These are phyloP conservation scores for Chalciporus pseudorubinellus DNA, from an alignment of 768 basidiomycete genomes.

Conservation along the genomic window DNA sequence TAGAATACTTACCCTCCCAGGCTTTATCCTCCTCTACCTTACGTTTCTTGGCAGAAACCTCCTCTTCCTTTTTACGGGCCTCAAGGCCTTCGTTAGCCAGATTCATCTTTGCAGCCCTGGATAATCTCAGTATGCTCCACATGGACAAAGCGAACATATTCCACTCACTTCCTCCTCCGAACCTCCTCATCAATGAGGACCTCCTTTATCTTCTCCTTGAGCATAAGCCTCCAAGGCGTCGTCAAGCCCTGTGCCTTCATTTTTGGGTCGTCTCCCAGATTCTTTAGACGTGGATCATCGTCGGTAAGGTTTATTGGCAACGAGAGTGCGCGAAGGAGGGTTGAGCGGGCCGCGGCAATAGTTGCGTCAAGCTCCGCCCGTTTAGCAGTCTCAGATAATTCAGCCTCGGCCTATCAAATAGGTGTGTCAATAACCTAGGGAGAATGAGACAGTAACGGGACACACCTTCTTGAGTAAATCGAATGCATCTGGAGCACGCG, in stretches of 20 bases:
- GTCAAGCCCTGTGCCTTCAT: conserved; percentile 28
- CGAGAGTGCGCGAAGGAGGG: conserved; percentile 60
- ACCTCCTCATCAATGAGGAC: conserved; percentile 89
- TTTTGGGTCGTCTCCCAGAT: conserved; percentile 39
- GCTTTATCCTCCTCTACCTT: conserved; percentile 85
- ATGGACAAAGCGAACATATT: not conserved
- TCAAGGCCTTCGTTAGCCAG: conserved; percentile 89
- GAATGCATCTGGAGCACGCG: conserved; percentile 87
- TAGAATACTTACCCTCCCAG: conserved; percentile 73
- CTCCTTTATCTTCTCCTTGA: conserved; percentile 75
- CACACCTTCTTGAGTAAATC: conserved; percentile 88
- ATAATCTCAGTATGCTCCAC: conserved; percentile 2
- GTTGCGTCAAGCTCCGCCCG: conserved; percentile 81
- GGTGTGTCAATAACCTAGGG: not conserved
- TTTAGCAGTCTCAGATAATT: conserved; percentile 74
- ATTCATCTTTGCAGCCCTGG: conserved; percentile 85
- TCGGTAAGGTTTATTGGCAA: conserved; percentile 60
- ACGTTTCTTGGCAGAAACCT: conserved; percentile 69
- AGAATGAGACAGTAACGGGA: not conserved
- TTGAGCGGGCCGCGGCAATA: conserved; percentile 68
- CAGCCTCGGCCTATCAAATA: conserved; percentile 68
- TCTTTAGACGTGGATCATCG: conserved; percentile 55
- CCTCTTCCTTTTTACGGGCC: conserved; percentile 91
- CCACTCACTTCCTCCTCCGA: conserved; percentile 71
- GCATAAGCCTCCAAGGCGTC: conserved; percentile 65